Evolutionary conservation across 1,284 basidiomycete species (phyloP).

Genomic region (Irpex lacteus): DNA sequence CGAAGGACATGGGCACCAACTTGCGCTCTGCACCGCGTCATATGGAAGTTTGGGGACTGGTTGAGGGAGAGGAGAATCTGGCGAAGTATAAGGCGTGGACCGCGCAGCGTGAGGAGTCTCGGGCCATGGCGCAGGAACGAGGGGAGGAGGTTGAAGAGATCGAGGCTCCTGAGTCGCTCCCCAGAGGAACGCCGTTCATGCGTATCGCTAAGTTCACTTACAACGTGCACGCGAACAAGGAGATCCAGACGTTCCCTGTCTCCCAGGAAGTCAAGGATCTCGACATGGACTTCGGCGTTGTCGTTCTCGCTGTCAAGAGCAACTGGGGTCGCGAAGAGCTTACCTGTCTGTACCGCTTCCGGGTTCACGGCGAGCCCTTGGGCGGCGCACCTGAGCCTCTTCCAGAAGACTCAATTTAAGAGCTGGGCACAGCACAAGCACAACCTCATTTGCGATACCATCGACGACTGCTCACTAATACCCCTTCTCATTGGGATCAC

Average conservation of each 20-base stretch:
- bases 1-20: conserved; percentile 77
- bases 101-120: conserved; percentile 34
- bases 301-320: conserved; percentile 74
- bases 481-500: neutral
- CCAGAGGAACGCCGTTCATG: conserved; percentile 57
- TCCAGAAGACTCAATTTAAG: conserved; percentile 21
- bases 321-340: conserved; percentile 86
- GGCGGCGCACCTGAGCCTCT: conserved; percentile 26
- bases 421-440: neutral
- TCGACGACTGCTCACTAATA: neutral
- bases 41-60: conserved; percentile 87
- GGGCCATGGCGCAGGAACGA: conserved; percentile 36
- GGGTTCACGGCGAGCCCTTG: conserved; percentile 60
- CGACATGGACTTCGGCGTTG: conserved; percentile 77
- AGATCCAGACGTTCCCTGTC: conserved; percentile 88
- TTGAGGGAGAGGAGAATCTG: conserved; percentile 74
- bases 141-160: conserved; percentile 34
- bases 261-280: conserved; percentile 63
- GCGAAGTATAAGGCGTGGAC: conserved; percentile 54
- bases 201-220: conserved; percentile 81
- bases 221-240: conserved; percentile 62
- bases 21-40: conserved; percentile 77
- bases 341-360: conserved; percentile 90
- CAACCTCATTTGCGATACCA: neutral
- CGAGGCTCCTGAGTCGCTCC: conserved; percentile 50